Conservation (phyloP, 2,329 filamentous ascomycete species). For the Aurifilum marmelostoma region DNA sequence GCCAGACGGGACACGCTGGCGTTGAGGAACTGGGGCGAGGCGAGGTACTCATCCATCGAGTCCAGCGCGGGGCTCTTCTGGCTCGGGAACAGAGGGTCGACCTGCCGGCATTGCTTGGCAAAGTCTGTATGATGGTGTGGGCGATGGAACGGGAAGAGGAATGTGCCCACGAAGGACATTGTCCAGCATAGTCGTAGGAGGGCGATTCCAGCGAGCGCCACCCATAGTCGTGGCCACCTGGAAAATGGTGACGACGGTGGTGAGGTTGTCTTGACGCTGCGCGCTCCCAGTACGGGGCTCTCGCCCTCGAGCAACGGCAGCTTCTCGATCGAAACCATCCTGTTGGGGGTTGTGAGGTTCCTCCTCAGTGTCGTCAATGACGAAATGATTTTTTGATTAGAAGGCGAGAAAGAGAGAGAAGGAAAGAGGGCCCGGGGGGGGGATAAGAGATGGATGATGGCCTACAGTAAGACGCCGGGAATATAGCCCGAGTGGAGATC, state of each 20-base stretch:
- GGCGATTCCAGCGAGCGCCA: conserved; percentile 15
- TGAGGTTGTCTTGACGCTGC: not conserved
- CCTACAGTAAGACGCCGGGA: conserved; percentile 5
- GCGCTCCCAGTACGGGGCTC: not conserved
- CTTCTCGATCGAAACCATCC: conserved; percentile 38
- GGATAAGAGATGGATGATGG: too few species aligned
- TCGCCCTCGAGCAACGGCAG: conserved; percentile 40
- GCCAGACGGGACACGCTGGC: conserved; percentile 43
- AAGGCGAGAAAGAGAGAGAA: not conserved
- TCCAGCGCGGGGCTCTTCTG: conserved; percentile 34
- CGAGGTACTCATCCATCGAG: conserved; percentile 39
- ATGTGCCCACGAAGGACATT: conserved; percentile 4
- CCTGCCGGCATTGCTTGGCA: conserved; percentile 39
- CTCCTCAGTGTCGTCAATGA: not conserved
- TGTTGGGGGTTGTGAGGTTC: not conserved
- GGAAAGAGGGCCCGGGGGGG: too few species aligned
- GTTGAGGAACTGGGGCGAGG: conserved; percentile 39
- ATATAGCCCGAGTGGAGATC: conserved; percentile 6
- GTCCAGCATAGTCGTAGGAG: conserved; percentile 22
- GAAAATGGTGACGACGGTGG: not conserved
- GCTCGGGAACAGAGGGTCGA: conserved; percentile 39
- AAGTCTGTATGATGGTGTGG: conserved; percentile 15
- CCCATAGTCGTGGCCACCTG: conserved; percentile 18
- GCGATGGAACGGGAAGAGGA: conserved; percentile 9
- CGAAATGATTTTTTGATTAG: not conserved